phyloP scores from a whole-genome alignment of 805 yeast genomes.

The Metschnikowia drakensbergensis region DNA sequence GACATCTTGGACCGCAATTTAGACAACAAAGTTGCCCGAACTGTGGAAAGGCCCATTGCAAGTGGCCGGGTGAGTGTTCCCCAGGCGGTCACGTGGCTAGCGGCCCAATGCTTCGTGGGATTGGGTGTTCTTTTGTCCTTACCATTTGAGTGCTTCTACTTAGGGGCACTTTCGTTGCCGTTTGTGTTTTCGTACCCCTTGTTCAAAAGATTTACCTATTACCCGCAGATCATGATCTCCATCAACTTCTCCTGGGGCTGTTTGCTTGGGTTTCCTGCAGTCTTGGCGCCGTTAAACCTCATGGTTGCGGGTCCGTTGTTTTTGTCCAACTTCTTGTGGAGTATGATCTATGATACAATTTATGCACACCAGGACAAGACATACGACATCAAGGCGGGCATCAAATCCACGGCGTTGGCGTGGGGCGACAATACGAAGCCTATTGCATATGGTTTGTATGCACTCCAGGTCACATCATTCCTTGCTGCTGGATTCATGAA shows the following conservation, averaged over 20 bases:
- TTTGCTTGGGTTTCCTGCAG: constrained; percentile 90
- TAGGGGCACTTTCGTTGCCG: constrained; percentile 78
- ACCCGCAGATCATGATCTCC: constrained; percentile 83
- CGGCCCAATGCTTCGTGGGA: constrained; percentile 72
- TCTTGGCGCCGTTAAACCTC: constrained; percentile 74
- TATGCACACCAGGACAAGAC: constrained; percentile 97
- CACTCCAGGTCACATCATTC: constrained; percentile 62
- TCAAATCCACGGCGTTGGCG: constrained; percentile 90
- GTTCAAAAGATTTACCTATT: constrained; percentile 91
- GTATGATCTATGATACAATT: constrained; percentile 92
- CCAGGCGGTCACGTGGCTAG: constrained; percentile 69
- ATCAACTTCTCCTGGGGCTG: constrained; percentile 94
- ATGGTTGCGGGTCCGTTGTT: constrained; percentile 76
- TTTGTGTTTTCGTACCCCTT: constrained; percentile 86
- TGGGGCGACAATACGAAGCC: constrained; percentile 84
- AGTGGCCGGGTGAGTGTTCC: constrained; percentile 70
- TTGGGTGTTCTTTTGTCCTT: constrained; percentile 64
- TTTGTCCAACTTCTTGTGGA: constrained; percentile 79
- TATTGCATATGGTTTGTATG: constrained; percentile 59
- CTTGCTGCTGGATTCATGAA: constrained; percentile 67
- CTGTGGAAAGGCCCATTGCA: constrained; percentile 89
- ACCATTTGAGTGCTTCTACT: constrained; percentile 75
- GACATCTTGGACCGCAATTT: constrained; percentile 81
- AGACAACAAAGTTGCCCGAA: constrained; percentile 82
- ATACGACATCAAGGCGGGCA: constrained; percentile 86